phyloP scores from a whole-genome alignment of 2,329 filamentous ascomycete species.

The Berkeleyomyces rouxiae region DNA sequence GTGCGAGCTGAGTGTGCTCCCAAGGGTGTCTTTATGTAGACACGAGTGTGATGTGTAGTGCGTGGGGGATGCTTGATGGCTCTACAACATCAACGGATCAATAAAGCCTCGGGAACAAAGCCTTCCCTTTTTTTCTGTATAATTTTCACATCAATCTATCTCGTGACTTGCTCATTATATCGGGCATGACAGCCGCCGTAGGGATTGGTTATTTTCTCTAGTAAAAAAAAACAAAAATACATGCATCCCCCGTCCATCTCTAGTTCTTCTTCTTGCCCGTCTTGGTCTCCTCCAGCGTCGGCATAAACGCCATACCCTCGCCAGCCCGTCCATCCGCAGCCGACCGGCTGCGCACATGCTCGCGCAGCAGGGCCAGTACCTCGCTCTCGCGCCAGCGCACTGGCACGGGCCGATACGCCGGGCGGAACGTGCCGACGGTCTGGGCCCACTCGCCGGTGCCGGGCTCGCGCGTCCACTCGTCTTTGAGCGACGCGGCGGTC shows the following conservation, averaged over 20 bases:
- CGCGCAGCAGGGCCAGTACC: slow-evolving; percentile 57
- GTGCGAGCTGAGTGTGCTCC: neutral
- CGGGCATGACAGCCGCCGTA: too few relatives aligned
- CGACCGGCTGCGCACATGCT: slow-evolving; percentile 56
- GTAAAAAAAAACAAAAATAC: too few relatives aligned
- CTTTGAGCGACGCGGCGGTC: slow-evolving; percentile 14
- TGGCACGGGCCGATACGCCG: slow-evolving; percentile 82
- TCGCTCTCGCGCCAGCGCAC: slow-evolving; percentile 69
- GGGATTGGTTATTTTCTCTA: too few relatives aligned
- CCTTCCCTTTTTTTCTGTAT: neutral
- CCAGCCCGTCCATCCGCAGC: slow-evolving; percentile 23
- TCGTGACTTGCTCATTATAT: neutral
- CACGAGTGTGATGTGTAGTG: neutral
- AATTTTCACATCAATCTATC: neutral
- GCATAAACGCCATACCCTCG: slow-evolving; percentile 42
- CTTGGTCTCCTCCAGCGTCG: slow-evolving; percentile 23
- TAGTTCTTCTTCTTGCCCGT: slow-evolving; percentile 3
- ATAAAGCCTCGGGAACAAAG: neutral
- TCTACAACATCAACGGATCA: neutral
- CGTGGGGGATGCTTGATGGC: neutral
- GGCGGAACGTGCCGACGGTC: slow-evolving; percentile 86
- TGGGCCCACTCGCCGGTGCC: slow-evolving; percentile 77
- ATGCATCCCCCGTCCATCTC: neutral
- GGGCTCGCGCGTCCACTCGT: slow-evolving; percentile 22
- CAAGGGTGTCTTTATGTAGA: neutral